A percentile compares a stretch with the other conserved stretches of the same genome.
phyloP scores from a whole-genome alignment of 345 rosid species.

The Corchorus capsularis region DNA sequence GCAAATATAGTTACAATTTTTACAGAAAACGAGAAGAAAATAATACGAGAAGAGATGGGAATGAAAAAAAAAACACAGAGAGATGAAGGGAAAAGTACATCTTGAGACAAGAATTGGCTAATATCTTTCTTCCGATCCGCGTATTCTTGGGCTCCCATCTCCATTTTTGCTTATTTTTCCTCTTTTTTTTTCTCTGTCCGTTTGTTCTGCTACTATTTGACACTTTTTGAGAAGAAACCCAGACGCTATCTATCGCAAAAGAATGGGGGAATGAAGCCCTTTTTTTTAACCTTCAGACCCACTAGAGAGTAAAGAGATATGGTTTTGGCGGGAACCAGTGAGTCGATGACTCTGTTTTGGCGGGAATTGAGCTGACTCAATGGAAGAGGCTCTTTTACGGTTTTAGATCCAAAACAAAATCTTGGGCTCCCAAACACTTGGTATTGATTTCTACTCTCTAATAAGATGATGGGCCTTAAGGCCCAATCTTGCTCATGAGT shows the following conservation, averaged over 20 bases:
- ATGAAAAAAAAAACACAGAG: neutral
- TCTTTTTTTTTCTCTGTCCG: neutral
- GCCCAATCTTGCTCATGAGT: no score
- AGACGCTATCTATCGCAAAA: neutral
- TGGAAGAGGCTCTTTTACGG: no score
- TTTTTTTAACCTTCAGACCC: neutral
- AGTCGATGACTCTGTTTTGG: constrained; percentile 27
- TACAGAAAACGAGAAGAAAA: neutral
- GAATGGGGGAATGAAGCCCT: constrained; percentile 7
- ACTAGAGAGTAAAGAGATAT: neutral
- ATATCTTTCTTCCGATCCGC: constrained; percentile 45
- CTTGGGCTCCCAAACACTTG: no score
- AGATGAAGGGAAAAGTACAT: constrained; percentile 35
- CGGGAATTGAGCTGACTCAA: constrained; percentile 28
- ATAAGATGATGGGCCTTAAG: no score
- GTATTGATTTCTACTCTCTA: no score
- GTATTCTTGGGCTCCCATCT: constrained; percentile 28
- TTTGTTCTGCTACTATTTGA: neutral
- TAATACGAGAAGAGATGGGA: neutral
- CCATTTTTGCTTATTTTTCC: neutral
- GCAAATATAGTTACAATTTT: no score
- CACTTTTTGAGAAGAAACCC: neutral
- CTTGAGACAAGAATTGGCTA: constrained; percentile 68
- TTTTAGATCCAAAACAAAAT: no score
- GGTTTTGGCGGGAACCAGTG: constrained; percentile 40